Base-by-base conservation (phyloP, 2,329 filamentous ascomycete species). In the Aschersonia sp. region DNA sequence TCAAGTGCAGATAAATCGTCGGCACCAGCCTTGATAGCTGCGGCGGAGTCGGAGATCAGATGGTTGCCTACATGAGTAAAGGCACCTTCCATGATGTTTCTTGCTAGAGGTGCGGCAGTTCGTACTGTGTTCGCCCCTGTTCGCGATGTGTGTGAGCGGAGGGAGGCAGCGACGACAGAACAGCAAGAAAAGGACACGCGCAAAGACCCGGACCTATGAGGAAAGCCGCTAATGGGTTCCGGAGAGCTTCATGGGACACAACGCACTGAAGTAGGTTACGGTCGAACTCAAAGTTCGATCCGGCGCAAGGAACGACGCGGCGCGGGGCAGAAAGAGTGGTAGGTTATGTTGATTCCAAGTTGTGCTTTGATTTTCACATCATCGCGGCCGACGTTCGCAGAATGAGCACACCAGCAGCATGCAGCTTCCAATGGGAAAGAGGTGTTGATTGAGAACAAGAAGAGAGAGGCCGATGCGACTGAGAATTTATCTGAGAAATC, bases 21-120 rank as follows among this genome's bases (percentile, higher is more conserved):
- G 59, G 85, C 80, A 58, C 79, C 83, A 54, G 88, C 88, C 60
- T 94, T 94, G 66, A 96, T 95, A 52, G 84, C 86, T 51, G 84
- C 81, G 47, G 83, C 85, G 46, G 84, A 87, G 67, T 89, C 85
- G 59, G 85, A 88, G 60, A 92, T 81, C 56, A 89, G 71, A 67
- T 89, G 84, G 68, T 92, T 94, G 59, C 84, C 85, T 60, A 90
- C 79, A 67, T 92, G 84, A 53, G 83, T 90, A 63, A 94, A 94
- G 56, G 87, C 85, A 63, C 83, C 85, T 72, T 92, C 86, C 86
- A 92, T 90, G 56, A 56, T 70, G 59, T 49, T 47, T 45, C 46
- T 32, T 39, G 43, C 35, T 30, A 30, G 40, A 11, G 45, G 32
- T 35, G 22, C 35, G 35, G 12, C 8, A 9, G 35, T 3, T 4